A percentile compares a stretch with the other conserved stretches of the same genome.
phyloP scores from a whole-genome alignment of 768 basidiomycete genomes.

The Cyclocybe cylindracea region DNA sequence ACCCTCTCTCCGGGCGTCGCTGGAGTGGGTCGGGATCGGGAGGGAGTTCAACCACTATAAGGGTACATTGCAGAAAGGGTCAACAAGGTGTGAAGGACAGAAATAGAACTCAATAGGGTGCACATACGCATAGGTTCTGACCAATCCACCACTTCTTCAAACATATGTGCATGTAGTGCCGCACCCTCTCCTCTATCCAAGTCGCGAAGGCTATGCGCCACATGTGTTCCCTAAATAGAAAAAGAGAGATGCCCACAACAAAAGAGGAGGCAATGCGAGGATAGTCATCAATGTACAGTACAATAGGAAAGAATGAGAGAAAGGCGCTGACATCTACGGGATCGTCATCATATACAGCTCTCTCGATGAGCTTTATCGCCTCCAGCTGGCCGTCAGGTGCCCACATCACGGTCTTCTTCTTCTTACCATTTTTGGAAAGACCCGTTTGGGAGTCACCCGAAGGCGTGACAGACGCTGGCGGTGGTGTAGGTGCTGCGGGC shows the following conservation, averaged over 20 bases:
- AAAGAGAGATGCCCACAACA: constrained; percentile 30
- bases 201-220: constrained; percentile 74
- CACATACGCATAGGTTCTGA: constrained; percentile 77
- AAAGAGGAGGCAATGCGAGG: constrained; percentile 24
- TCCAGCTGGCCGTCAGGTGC: constrained; percentile 73
- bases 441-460: constrained; percentile 31
- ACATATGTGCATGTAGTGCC: constrained; percentile 77
- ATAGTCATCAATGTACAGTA: constrained; percentile 56
- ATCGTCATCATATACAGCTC: constrained; percentile 89
- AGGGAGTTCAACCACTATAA: constrained; percentile 64
- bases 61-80: constrained; percentile 19
- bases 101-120: constrained; percentile 17
- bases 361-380: constrained; percentile 78
- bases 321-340: constrained; percentile 76
- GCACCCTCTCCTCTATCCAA: constrained; percentile 88
- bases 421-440: constrained; percentile 48
- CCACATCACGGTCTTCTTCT: constrained; percentile 81
- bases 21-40: constrained; percentile 48
- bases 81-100: constrained; percentile 14
- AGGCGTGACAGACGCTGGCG: constrained; percentile 36
- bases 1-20: constrained; percentile 60
- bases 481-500: constrained; percentile 61
- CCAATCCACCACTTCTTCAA: constrained; percentile 90
- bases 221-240: constrained; percentile 69
- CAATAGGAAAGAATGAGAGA: constrained; percentile 38